Conservation (phyloP, 805 yeast species). For the Pichia phayaonensis region DNA sequence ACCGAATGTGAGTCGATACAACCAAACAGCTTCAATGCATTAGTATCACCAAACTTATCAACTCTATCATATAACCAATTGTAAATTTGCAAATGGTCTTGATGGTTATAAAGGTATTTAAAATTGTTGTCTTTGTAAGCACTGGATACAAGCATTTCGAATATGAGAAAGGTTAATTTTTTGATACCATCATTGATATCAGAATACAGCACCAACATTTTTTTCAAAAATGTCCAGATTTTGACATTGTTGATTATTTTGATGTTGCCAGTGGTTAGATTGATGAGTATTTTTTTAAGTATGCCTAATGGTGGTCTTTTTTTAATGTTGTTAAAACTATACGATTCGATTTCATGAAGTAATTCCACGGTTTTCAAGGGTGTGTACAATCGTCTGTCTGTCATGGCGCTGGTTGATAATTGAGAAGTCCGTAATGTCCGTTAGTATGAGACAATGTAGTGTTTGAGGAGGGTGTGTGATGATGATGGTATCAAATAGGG, state of each 20-base stretch:
- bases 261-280: conserved; percentile 71
- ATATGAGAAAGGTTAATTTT: conserved; percentile 61
- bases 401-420: not conserved
- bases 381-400: not conserved
- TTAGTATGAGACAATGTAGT: too few relatives aligned
- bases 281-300: conserved; percentile 70
- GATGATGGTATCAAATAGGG: not conserved
- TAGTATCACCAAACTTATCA: not conserved
- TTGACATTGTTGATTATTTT: conserved; percentile 46
- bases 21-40: conserved; percentile 1
- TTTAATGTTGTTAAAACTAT: conserved; percentile 27
- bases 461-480: too few relatives aligned
- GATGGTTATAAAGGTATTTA: not conserved
- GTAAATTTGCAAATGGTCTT: not conserved
- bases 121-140: not conserved
- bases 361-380: conserved; percentile 26
- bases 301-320: conserved; percentile 32
- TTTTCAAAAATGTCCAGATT: conserved; percentile 56
- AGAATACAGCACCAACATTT: conserved; percentile 34
- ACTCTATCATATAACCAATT: not conserved
- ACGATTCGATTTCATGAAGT: conserved; percentile 21
- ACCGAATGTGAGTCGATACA: not conserved
- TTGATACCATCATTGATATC: conserved; percentile 54
- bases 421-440: not conserved
- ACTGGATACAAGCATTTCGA: conserved; percentile 39